phyloP scores from a whole-genome alignment of 805 yeast species.

The Yarrowia porcina region DNA sequence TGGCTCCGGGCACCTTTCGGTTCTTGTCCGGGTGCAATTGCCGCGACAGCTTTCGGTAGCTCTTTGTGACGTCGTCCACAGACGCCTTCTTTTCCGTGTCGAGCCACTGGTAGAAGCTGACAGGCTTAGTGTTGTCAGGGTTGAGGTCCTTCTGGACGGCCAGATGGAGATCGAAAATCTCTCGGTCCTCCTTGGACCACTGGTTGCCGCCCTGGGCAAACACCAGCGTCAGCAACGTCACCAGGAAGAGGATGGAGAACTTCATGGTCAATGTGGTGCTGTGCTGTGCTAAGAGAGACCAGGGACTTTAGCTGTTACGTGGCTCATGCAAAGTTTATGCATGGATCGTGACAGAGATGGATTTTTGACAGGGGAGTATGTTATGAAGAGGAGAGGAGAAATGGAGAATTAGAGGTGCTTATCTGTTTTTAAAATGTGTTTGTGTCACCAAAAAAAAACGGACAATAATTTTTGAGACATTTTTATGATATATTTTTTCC shows the following conservation, averaged over 20 bases:
- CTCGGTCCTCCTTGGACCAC: conserved; percentile 71
- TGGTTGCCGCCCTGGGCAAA: conserved; percentile 28
- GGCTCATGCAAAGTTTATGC: conserved; percentile 20
- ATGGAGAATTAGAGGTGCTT: neutral
- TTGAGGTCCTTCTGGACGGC: conserved; percentile 65
- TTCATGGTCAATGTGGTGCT: neutral
- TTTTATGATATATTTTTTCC: too few species aligned
- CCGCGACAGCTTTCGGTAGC: conserved; percentile 65
- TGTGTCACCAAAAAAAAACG: neutral
- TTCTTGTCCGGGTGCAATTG: conserved; percentile 84
- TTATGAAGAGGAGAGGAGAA: too few species aligned
- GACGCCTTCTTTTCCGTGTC: conserved; percentile 34
- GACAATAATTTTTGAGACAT: too few species aligned
- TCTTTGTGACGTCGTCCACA: conserved; percentile 36
- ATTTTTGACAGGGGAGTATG: too few species aligned
- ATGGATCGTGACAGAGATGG: too few species aligned
- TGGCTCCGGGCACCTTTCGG: conserved; percentile 28
- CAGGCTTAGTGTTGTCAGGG: conserved; percentile 42
- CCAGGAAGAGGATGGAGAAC: conserved; percentile 11
- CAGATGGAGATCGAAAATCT: conserved; percentile 70
- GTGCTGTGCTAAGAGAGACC: neutral
- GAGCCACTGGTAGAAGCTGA: conserved; percentile 59
- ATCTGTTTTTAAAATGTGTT: too few species aligned
- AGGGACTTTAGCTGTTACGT: neutral
- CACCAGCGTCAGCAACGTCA: conserved; percentile 22